Conservation (phyloP, 345 rosid species). For the Lepidium aucheri region DNA sequence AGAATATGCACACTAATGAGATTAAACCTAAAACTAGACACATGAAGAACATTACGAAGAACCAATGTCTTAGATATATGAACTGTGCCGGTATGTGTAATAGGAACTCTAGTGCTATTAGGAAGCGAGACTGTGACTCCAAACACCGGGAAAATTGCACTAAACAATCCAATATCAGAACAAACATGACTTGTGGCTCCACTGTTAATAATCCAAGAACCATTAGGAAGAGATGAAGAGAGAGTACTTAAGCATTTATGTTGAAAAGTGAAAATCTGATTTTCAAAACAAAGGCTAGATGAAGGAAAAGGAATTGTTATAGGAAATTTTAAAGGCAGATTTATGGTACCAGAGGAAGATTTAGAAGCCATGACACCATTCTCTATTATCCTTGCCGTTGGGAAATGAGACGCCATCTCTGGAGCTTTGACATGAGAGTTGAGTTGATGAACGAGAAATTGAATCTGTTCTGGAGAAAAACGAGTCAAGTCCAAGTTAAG, state of each 20-base stretch:
- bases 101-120: not conserved
- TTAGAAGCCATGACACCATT: too few relatives aligned
- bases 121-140: not conserved
- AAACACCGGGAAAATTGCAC: accelerated
- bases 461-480: too few relatives aligned
- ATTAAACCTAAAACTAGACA: not conserved
- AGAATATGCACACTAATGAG: not conserved
- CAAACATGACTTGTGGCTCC: not conserved
- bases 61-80: not conserved
- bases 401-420: too few relatives aligned
- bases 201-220: not conserved
- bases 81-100: not conserved
- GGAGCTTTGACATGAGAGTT: too few relatives aligned
- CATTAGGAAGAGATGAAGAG: not conserved
- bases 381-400: too few relatives aligned
- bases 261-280: not conserved
- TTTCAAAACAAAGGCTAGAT: not conserved
- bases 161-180: not conserved
- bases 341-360: too few relatives aligned
- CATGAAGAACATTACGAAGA: not conserved
- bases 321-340: too few relatives aligned
- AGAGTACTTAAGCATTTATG: not conserved
- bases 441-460: too few relatives aligned
- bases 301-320: not conserved
- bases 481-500: too few relatives aligned